Base-by-base conservation (phyloP, 768 basidiomycete genomes). In the Leccinum imitatum region DNA sequence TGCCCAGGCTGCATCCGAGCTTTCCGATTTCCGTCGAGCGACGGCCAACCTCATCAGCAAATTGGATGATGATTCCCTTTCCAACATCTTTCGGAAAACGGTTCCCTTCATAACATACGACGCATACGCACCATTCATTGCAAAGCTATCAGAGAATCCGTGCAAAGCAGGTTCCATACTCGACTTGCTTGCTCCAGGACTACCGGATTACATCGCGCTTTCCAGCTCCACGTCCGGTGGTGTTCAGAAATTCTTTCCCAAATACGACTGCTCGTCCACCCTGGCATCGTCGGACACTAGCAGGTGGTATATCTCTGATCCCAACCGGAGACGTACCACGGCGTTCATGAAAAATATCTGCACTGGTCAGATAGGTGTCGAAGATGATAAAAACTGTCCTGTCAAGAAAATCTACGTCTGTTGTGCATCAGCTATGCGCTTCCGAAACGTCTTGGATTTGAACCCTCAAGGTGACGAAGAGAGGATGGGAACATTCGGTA, bases 191-290 rank as follows among this genome's bases (percentile, higher is more conserved):
- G 37, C 37, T 7, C 66, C 66, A 2, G 69, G 68, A 25, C 7
- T 69, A 1, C 68, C 68, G 14, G 58, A 67, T 41, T 67, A n/a
- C n/a, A 50, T 70, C 8, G 44, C n/a, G 5, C 15, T 8, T 27
- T 67, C 68, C 19, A 62, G 60, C 7, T 17, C 17, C 17, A 39
- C 39, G 8, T 17, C 39, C 3, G 39, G 39, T 39, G 3, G 6
- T 39, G 7, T 4, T 17, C 15, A 3, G 3, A 39, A 39, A 39
- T 17, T 3, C 15, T 17, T 39, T 17, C 39, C 39, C 17, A 17
- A 39, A 39, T 39, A 39, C 8, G 17, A 39, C 39, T 39, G 39
- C 39, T 39, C 7, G 15, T 17, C 39, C 27, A 54, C 14, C 37
- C 51, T 23, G 50, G 53, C 8, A 35, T 27, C 50, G 6, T 23